Percentiles rank a stretch among this genome's conserved stretches.
Conservation (phyloP, 1,139 yeast genomes). For the Pichia sp. region DNA sequence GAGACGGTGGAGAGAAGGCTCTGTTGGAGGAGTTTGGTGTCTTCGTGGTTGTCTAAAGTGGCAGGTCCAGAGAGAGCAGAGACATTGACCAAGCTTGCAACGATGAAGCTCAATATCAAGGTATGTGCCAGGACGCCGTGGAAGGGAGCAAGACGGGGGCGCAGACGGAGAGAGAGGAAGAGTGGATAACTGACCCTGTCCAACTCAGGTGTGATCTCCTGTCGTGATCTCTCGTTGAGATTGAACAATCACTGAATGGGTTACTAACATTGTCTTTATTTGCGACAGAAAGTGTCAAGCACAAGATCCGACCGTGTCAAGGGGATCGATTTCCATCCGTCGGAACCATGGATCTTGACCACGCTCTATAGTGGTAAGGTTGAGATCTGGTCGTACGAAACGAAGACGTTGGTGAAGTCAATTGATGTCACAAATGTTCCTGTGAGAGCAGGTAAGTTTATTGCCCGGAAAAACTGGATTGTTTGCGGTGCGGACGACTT, state of each 20-base stretch:
- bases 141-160: no score
- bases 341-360: slow-evolving; percentile 93
- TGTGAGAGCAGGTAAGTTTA: slow-evolving; percentile 89
- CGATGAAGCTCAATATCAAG: slow-evolving; percentile 32
- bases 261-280: slow-evolving; percentile 1
- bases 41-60: not conserved
- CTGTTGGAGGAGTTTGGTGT: not conserved
- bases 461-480: slow-evolving; percentile 96
- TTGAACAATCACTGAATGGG: not conserved
- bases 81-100: not conserved
- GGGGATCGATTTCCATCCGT: slow-evolving; percentile 96
- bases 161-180: not conserved
- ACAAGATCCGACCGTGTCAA: slow-evolving; percentile 94
- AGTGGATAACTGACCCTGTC: not conserved
- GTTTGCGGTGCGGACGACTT: slow-evolving; percentile 95
- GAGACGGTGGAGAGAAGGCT: not conserved
- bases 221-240: not conserved
- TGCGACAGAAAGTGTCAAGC: slow-evolving; percentile 61
- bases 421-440: slow-evolving; percentile 93
- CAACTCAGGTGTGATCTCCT: not conserved
- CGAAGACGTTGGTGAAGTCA: slow-evolving; percentile 60
- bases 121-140: slow-evolving; percentile 22
- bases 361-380: slow-evolving; percentile 81
- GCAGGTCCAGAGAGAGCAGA: not conserved
- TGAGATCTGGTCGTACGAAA: slow-evolving; percentile 92